Conservation (phyloP, 306 rosid genomes). For the Castanea mollissima region DNA sequence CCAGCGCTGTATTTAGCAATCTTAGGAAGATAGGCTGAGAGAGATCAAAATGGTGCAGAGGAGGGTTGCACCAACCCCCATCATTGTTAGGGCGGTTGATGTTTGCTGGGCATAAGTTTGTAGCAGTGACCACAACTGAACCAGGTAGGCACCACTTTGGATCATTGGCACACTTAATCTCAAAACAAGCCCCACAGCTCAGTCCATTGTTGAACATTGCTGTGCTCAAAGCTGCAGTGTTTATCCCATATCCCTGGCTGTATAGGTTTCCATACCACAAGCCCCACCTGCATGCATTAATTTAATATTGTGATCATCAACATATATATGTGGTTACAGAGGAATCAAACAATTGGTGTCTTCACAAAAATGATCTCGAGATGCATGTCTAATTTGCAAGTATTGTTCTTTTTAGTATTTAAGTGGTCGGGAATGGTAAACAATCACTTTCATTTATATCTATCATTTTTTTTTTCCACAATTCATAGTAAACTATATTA, state of each 20-base stretch:
- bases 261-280: constrained; percentile 73
- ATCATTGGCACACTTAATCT: constrained; percentile 59
- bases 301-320: too few relatives aligned
- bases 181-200: constrained; percentile 80
- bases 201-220: constrained; percentile 68
- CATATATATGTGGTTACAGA: too few relatives aligned
- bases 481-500: too few relatives aligned
- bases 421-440: too few relatives aligned
- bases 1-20: constrained; percentile 73
- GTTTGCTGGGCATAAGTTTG: constrained; percentile 84
- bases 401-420: too few relatives aligned
- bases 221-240: constrained; percentile 78
- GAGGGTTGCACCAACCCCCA: constrained; percentile 92
- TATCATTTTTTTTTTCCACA: too few relatives aligned
- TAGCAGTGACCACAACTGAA: constrained; percentile 65
- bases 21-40: constrained; percentile 64
- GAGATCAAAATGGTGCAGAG: constrained; percentile 77
- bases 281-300: constrained; percentile 59
- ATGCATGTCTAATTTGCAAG: too few relatives aligned
- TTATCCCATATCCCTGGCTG: constrained; percentile 72
- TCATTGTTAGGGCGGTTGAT: constrained; percentile 61
- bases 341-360: too few relatives aligned
- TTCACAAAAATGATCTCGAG: too few relatives aligned
- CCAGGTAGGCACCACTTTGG: constrained; percentile 56
- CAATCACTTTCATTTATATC: too few relatives aligned